Base-by-base conservation (phyloP, 2,329 filamentous ascomycete genomes). In the Aspergillus niger region DNA sequence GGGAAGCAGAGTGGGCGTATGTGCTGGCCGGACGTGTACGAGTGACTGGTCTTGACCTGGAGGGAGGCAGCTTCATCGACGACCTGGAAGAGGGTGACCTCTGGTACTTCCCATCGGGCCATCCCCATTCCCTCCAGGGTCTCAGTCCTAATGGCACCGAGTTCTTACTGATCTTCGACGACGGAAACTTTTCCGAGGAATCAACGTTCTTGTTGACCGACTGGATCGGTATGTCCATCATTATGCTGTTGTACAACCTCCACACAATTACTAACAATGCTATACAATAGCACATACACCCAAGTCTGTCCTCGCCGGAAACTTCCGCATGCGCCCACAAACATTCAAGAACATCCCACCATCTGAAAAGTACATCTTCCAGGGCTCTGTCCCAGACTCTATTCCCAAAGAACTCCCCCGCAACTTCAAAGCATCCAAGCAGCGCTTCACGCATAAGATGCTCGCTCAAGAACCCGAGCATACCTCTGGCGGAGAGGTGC, bases 381-480 rank as follows among this genome's bases (percentile, higher is more conserved):
- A 39, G 13, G 56, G 56, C 48, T 58, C 56, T 1, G 17, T 43
- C 22, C 55, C 56, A 1, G 48, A 15, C 3, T 52, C 48, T 7
- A 58, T 58, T 11, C 36, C 48, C 48, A 32, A 43, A 15, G 56
- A 58, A 8, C 24, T 43, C 10, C 56, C 56, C 10, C 56, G 30
- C 10, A 52, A 50, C 36, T 58, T 58, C 56, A 50, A 58, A 20
- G 28, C 56, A 36, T 58, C 56, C n/a, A 44, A 41, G 44, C 48
- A 58, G 13, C 56, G 56, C 32, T 58, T 58, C 48, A 58, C 56
- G 15, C 56, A 58, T 26, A 51, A 52, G 44, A 58, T 58, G 56
- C 56, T 58, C 15, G 48, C 56, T 0, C 56, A 58, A 8, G 7
- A 41, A 4, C 56, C 56, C 13, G 49, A 51, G 8, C 44, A 41